Conservation (phyloP, 2,329 filamentous ascomycete species). For the Aureobasidium sp. region DNA sequence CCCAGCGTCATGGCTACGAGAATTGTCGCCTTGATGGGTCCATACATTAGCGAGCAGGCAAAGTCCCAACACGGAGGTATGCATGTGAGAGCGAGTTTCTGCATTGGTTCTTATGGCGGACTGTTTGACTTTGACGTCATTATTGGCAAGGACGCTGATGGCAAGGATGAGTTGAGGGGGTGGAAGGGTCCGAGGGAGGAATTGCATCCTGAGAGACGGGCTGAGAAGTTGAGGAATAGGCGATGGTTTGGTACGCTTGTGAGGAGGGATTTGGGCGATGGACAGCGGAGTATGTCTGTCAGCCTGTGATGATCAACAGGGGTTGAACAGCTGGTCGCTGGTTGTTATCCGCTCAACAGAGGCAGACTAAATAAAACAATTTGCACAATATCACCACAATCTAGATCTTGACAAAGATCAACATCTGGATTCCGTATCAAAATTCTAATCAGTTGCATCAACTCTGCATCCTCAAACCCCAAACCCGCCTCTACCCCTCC, state of each 20-base stretch:
- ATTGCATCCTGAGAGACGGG: conserved; percentile 34
- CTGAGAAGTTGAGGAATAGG: conserved; percentile 36
- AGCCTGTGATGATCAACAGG: neutral
- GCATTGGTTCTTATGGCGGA: conserved; percentile 33
- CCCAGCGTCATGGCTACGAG: conserved; percentile 36
- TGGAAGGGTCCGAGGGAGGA: conserved; percentile 41
- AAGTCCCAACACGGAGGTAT: conserved; percentile 37
- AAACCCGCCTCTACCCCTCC: conserved; percentile 17
- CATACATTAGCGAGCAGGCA: conserved; percentile 34
- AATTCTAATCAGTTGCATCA: too few relatives aligned
- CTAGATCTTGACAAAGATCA: too few relatives aligned
- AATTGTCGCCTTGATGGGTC: conserved; percentile 35
- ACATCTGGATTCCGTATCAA: too few relatives aligned
- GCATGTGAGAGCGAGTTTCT: conserved; percentile 40
- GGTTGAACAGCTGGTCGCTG: neutral
- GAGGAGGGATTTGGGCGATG: neutral
- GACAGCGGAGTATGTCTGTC: conserved; percentile 1
- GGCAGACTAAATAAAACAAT: fast-evolving
- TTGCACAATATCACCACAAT: too few relatives aligned
- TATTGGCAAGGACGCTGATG: conserved; percentile 30
- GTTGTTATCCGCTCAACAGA: too few relatives aligned
- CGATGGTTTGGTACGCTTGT: conserved; percentile 33
- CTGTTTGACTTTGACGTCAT: conserved; percentile 41
- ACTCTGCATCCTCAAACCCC: neutral
- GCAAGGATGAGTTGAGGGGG: conserved; percentile 33